A percentile compares a stretch with the other conserved stretches of the same genome.
These are phyloP conservation scores for Telfairia occidentalis DNA, from an alignment of 331 rosid species.

Conservation along the genomic window DNA sequence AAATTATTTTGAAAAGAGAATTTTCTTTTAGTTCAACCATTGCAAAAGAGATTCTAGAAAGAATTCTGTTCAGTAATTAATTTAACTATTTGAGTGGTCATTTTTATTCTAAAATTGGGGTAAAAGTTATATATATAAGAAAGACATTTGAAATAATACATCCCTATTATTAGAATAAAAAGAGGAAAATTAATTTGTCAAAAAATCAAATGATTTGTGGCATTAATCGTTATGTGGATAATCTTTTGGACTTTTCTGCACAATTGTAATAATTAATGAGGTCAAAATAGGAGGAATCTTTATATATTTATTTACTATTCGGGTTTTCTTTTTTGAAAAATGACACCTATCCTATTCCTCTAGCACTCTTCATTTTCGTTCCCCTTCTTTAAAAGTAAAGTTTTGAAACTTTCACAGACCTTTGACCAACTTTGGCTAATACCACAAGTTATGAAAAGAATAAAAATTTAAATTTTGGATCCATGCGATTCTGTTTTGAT, in stretches of 20 bases:
- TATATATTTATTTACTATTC: neutral
- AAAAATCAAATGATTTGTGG: neutral
- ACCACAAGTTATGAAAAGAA: neutral
- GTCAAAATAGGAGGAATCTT: conserved; percentile 2
- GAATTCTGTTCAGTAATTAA: too few relatives aligned
- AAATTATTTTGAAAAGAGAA: too few relatives aligned
- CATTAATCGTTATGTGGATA: neutral
- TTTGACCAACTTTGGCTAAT: conserved; percentile 7
- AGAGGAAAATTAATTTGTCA: neutral
- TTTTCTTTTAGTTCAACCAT: too few relatives aligned
- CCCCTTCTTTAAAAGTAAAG: conserved; percentile 7
- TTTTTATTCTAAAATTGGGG: too few relatives aligned
- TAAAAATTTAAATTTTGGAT: neutral
- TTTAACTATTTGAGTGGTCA: too few relatives aligned
- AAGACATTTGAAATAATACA: neutral
- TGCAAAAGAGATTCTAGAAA: too few relatives aligned
- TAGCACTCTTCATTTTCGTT: neutral
- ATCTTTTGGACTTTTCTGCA: conserved; percentile 2
- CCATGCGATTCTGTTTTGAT: neutral
- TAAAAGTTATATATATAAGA: too few relatives aligned
- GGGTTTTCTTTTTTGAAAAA: neutral
- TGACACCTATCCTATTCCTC: neutral
- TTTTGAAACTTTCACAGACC: conserved; percentile 8
- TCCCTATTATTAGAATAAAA: neutral
- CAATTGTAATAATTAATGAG: neutral